phyloP scores from a whole-genome alignment of 2,329 filamentous ascomycete genomes.

The Xylaria sp. region DNA sequence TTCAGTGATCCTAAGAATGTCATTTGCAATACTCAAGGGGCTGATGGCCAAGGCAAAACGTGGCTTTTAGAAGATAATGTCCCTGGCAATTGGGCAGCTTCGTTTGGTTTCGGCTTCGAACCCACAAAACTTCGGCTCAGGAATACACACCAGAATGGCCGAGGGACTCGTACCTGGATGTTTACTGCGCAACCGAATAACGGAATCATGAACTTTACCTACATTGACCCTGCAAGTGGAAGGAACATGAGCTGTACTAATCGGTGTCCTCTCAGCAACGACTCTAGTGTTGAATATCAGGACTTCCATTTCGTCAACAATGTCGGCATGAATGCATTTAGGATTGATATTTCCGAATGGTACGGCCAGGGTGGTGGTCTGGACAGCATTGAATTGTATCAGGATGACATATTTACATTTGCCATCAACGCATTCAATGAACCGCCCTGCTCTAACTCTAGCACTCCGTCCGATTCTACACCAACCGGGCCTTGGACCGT shows the following conservation, averaged over 20 bases:
- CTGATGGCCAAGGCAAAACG: constrained; percentile 77
- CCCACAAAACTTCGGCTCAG: constrained; percentile 88
- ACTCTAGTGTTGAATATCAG: constrained; percentile 74
- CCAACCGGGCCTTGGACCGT: constrained; percentile 79
- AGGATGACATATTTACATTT: constrained; percentile 86
- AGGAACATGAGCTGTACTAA: constrained; percentile 79
- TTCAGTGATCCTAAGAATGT: constrained; percentile 83
- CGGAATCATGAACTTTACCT: constrained; percentile 97
- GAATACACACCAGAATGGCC: constrained; percentile 85
- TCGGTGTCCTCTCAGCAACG: constrained; percentile 83
- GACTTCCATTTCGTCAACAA: constrained; percentile 92
- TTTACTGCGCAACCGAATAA: constrained; percentile 86
- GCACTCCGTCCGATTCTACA: constrained; percentile 73
- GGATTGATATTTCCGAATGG: constrained; percentile 86
- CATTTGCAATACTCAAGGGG: constrained; percentile 77
- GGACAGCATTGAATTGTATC: constrained; percentile 85
- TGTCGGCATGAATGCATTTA: constrained; percentile 88
- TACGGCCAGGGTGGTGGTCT: constrained; percentile 89
- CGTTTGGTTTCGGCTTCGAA: constrained; percentile 83
- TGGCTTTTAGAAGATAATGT: constrained; percentile 84
- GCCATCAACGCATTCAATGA: constrained; percentile 91
- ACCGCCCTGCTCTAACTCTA: constrained; percentile 76
- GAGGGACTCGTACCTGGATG: constrained; percentile 88
- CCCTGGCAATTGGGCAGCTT: constrained; percentile 84
- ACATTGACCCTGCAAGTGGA: constrained; percentile 78